Base-by-base conservation (phyloP, 1,139 yeast species). In the Magnusiomyces tetraspermus region DNA sequence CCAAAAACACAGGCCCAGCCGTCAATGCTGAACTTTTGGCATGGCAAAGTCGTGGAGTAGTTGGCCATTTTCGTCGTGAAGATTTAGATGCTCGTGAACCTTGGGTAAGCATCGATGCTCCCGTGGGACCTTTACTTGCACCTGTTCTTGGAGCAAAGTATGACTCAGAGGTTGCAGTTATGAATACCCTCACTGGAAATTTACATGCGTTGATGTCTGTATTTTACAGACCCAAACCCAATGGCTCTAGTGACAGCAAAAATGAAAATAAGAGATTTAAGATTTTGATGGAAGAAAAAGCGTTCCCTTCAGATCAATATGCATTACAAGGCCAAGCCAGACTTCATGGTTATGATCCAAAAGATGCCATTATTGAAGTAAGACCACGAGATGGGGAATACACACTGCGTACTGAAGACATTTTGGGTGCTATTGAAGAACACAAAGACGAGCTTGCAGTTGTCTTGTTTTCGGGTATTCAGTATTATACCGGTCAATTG, bases 241-340 rank as follows among this genome's bases (percentile, higher is more conserved):
- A 78, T 5, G 19, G 19, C 40, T n/a, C n/a, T n/a, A n/a, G n/a
- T n/a, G n/a, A n/a, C n/a, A n/a, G n/a, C n/a, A n/a, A n/a, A n/a
- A n/a, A n/a, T n/a, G 21, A n/a, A 3, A 19, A 11, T 4, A 41
- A 41, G 30, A 75, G 82, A 58, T 76, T 78, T 57, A 88, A 88
- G 71, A 85, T 90, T 50, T 65, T 90, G 57, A 85, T 85, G 66
- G 97, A 90, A 63, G 82, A 82, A 60, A 83, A 83, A 55, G 94
- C 97, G 0, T 90, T 90, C 64, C 97, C 97, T 1, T 85, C 95
- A 0, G 97, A 90, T 65, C 85, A 79, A 68, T 90, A 89, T 69
- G 95, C 96, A 1, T 80, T 90, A 58, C 75, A 79, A 58, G 86
- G 88, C 63, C 80, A 86, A 64, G 89, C 79, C 23, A 74, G 75